A percentile compares a stretch with the other conserved stretches of the same genome.
Conservation (phyloP, 352 stramenopile species). For the Peronospora belbahrii region DNA sequence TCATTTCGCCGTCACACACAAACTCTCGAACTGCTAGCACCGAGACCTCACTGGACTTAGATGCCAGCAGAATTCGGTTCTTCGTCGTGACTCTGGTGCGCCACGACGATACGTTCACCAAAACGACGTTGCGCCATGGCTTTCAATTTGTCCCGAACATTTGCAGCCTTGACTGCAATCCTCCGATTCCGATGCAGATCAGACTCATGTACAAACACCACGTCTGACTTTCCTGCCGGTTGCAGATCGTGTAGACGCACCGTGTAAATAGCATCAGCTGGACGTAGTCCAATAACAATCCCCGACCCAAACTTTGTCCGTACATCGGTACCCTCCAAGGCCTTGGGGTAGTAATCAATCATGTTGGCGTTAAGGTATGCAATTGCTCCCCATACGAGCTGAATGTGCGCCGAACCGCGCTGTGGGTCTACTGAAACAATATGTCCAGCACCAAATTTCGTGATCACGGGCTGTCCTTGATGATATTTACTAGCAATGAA, state of each 20-base stretch:
- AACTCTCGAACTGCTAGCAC: conserved; percentile 7
- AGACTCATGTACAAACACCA: conserved; percentile 69
- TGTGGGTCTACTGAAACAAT: conserved; percentile 51
- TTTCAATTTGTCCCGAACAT: conserved; percentile 42
- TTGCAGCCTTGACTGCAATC: conserved; percentile 40
- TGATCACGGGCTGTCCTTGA: conserved; percentile 66
- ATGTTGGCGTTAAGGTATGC: conserved; percentile 51
- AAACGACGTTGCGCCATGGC: conserved; percentile 35
- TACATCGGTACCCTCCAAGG: conserved; percentile 64
- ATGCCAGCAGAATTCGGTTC: conserved; percentile 48
- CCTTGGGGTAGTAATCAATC: conserved; percentile 67
- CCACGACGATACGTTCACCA: conserved; percentile 36
- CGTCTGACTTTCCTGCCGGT: conserved; percentile 37
- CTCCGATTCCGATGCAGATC: conserved; percentile 43
- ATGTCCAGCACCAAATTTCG: conserved; percentile 49
- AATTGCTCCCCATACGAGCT: conserved; percentile 54
- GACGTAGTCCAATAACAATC: conserved; percentile 52
- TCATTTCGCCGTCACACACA: conserved; percentile 27
- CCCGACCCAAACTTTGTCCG: conserved; percentile 68
- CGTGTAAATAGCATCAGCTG: conserved; percentile 68
- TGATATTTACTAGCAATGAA: conserved; percentile 68
- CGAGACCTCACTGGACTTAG: conserved; percentile 13
- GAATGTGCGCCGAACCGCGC: conserved; percentile 43
- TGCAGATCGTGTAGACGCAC: conserved; percentile 47
- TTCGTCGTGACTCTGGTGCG: conserved; percentile 30